Base-by-base conservation (phyloP, 2,329 filamentous ascomycete genomes). In the Dothideomycetidae sp. region DNA sequence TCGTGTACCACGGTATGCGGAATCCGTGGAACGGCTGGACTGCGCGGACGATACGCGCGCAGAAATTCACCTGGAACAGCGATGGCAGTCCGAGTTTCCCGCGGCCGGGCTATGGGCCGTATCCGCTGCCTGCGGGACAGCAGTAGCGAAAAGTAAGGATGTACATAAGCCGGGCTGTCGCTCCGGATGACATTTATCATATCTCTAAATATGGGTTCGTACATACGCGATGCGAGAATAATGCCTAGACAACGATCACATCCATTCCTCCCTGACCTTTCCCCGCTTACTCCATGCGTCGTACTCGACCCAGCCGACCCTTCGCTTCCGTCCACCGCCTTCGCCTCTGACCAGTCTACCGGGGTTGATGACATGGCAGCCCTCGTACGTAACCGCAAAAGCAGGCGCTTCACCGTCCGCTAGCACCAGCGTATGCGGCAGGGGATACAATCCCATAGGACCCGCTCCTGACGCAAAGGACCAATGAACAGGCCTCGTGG, bases 341-440 rank as follows among this genome's bases (percentile, higher is more conserved):
- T 82, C 75, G 15, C 54, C 55, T 35, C 55, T 58, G 21, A 92
- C 68, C 34, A 98, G 58, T 33, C 71, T 68, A 4, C 85, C 84
- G 0, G 90, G 86, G 55, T 98, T 98, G 71, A 98, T 78, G 21
- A 94, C 86, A 61, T 90, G 82, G 53, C 90, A 96, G 0, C 86
- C 88, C 58, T 93, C 88, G 53, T 96, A 96, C 10, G 82, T 93
- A 46, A 94, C 66, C 37, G 79, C 80, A 52, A 93, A 98, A 0
- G 84, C 70, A 10, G 81, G 77, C 7, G 79, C 77, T 29, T 86
- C 82, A 0, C 79, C 67, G 59, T 98, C 90, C 2, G 84, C 78
- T 3, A 98, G 61, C 11, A 92, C 73, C 51, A 96, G 64, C 1
- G 81, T 75, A 13, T 82, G 88, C 2, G 90, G 90, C 17, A 96